Evolutionary conservation across 1,284 basidiomycete species (phyloP).

Genomic region (Cerrena zonata): DNA sequence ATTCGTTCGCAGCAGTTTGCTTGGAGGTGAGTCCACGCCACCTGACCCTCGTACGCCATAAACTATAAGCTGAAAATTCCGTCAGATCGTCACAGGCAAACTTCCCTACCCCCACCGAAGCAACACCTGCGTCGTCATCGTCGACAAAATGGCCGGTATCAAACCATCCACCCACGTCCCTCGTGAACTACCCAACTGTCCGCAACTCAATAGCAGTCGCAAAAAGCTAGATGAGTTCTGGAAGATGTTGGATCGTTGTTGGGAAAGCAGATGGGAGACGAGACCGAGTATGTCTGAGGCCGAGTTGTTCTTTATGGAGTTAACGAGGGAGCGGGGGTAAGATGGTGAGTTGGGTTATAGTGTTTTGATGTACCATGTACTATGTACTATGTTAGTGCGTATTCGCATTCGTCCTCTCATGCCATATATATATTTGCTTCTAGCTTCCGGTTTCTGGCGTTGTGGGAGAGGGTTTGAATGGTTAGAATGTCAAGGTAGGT

Average conservation of each 20-base stretch:
- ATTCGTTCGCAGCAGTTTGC: conserved; percentile 52
- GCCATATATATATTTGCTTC: too few species aligned
- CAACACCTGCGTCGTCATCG: conserved; percentile 43
- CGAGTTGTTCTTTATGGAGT: conserved; percentile 1
- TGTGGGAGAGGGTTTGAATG: too few species aligned
- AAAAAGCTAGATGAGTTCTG: conserved; percentile 28
- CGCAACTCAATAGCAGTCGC: conserved; percentile 13
- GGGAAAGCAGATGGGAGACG: conserved; percentile 32
- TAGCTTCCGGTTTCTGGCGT: too few species aligned
- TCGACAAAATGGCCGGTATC: conserved; percentile 47
- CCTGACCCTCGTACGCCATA: background rate
- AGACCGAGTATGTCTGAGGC: conserved; percentile 27
- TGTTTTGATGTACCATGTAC: too few species aligned
- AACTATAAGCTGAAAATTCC: background rate
- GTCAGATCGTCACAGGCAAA: conserved; percentile 43
- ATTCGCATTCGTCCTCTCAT: too few species aligned
- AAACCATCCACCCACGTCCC: conserved; percentile 33
- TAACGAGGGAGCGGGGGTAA: conserved; percentile 2
- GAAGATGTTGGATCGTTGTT: conserved; percentile 39
- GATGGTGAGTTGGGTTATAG: too few species aligned
- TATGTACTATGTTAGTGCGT: too few species aligned
- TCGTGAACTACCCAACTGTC: conserved; percentile 10
- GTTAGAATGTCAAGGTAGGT: too few species aligned
- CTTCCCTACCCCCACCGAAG: conserved; percentile 46
- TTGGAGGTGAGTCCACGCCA: conserved; percentile 40